A percentile compares a stretch with the other conserved stretches of the same genome.
Conservation (phyloP, 106 monocot genomes). For the Apostasia ramifera region DNA sequence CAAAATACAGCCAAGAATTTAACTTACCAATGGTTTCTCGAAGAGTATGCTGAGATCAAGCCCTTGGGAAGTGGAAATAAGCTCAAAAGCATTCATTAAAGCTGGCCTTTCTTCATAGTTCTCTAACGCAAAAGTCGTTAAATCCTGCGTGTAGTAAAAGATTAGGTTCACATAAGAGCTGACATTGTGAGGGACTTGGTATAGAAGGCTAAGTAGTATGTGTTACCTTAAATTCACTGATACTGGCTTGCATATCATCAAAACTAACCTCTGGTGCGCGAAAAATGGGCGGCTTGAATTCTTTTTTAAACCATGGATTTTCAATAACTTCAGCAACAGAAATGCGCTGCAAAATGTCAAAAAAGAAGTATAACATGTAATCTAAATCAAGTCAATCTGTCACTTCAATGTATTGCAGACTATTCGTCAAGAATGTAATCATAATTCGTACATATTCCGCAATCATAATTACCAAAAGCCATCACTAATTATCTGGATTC, state of each 20-base stretch:
- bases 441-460: too few relatives aligned
- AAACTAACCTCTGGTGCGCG: conserved; percentile 51
- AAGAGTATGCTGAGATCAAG: conserved; percentile 79
- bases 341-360: conserved; percentile 51
- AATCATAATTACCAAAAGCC: too few relatives aligned
- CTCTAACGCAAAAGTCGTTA: conserved; percentile 72
- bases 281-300: conserved; percentile 69
- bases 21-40: conserved; percentile 75
- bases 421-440: too few relatives aligned
- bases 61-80: conserved; percentile 90
- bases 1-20: too few relatives aligned
- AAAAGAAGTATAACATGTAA: neutral
- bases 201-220: neutral
- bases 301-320: conserved; percentile 97
- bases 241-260: conserved; percentile 64
- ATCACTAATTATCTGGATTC: too few relatives aligned
- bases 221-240: conserved; percentile 62
- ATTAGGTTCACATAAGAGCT: neutral
- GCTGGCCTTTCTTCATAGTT: conserved; percentile 63
- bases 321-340: conserved; percentile 61
- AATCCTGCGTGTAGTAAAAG: conserved; percentile 25
- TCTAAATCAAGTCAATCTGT: conserved; percentile 32
- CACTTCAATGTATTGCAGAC: neutral
- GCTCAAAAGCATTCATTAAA: conserved; percentile 93
- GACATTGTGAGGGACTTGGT: neutral